A percentile compares a stretch with the other conserved stretches of the same genome.
Conservation (phyloP, 83 land plant genomes). For the Isoetes engelmannii region DNA sequence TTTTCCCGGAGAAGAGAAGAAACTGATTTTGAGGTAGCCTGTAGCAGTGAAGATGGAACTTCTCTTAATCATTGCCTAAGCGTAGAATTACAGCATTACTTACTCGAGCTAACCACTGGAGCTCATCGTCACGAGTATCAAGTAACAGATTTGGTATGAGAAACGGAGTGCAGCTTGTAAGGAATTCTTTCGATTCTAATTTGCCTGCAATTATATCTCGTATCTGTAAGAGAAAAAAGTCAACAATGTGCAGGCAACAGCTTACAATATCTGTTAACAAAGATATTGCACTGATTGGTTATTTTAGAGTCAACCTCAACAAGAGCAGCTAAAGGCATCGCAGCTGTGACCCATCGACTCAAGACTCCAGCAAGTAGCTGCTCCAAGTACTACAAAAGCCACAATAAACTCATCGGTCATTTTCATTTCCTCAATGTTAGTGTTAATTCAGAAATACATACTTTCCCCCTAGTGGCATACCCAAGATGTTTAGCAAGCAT, state of each 20-base stretch:
- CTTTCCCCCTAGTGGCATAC: constrained; percentile 35
- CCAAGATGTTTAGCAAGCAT: constrained; percentile 24
- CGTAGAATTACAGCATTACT: background rate
- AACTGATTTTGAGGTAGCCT: constrained; percentile 49
- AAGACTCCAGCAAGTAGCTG: constrained; percentile 56
- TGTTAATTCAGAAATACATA: constrained; percentile 3
- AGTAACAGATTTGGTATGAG: constrained; percentile 66
- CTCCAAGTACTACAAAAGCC: constrained; percentile 53
- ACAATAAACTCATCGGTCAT: background rate
- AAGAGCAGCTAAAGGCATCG: constrained; percentile 52
- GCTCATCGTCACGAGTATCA: constrained; percentile 37
- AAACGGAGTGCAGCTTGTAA: constrained; percentile 55
- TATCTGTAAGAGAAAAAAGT: constrained; percentile 42
- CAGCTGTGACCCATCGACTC: constrained; percentile 60
- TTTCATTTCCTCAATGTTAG: background rate
- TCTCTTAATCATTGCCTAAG: background rate
- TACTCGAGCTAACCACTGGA: constrained; percentile 61
- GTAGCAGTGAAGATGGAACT: constrained; percentile 1
- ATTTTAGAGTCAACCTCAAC: constrained; percentile 48
- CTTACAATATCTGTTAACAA: background rate
- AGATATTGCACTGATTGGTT: background rate
- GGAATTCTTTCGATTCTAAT: constrained; percentile 44
- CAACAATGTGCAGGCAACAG: background rate
- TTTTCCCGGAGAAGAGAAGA: constrained; percentile 42
- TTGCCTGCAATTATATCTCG: constrained; percentile 44